Percentiles rank a stretch among this genome's conserved stretches.
Conservation (phyloP, 495 filamentous ascomycete genomes). For the Xylaria scruposa region DNA sequence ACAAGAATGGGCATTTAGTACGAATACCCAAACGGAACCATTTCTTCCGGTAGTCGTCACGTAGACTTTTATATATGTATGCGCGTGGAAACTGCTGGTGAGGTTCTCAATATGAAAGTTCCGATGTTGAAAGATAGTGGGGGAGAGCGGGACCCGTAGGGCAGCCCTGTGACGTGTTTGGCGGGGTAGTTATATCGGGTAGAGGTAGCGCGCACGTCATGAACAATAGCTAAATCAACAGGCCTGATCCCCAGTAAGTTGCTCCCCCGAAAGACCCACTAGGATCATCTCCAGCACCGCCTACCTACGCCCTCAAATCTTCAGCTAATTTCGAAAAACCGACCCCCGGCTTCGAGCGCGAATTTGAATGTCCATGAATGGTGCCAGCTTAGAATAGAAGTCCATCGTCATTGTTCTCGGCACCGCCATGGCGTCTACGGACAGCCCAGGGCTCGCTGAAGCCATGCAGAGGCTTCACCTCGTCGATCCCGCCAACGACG, state of each 20-base stretch:
- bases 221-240: not conserved
- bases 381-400: not conserved
- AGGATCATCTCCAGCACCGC: not conserved
- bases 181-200: constrained; percentile 1
- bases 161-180: constrained; percentile 8
- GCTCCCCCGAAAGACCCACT: not conserved
- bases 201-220: not conserved
- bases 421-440: constrained; percentile 46
- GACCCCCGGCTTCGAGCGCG: not conserved
- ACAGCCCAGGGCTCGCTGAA: constrained; percentile 37
- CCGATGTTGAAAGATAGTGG: not conserved
- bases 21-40: not conserved
- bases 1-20: not conserved
- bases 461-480: constrained; percentile 51
- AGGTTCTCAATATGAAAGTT: no score
- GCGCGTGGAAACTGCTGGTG: not conserved
- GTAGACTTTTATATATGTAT: not conserved
- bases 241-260: not conserved
- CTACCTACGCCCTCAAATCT: not conserved
- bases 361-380: not conserved
- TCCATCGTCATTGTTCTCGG: not conserved
- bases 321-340: not conserved
- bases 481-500: constrained; percentile 25
- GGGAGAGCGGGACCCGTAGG: not conserved
- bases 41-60: not conserved